Conservation (phyloP, 495 filamentous ascomycete species). For the Apiosordaria backusii region DNA sequence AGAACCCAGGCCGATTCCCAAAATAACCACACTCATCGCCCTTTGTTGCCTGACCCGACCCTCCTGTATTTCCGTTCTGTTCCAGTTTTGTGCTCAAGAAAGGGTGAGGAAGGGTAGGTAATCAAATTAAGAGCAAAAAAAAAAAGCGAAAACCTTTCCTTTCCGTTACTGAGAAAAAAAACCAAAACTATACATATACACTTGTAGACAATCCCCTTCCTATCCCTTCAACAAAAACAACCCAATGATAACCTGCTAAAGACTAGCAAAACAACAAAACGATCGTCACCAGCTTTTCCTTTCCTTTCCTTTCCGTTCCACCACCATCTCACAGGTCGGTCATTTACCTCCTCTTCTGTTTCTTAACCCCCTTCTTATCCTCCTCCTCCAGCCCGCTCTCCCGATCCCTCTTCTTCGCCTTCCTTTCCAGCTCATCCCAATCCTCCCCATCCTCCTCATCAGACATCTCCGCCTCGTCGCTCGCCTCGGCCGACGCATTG, state of each 20-base stretch:
- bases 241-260: not conserved
- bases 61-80: not conserved
- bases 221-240: not conserved
- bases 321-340: not conserved
- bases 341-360: slow-evolving; percentile 42
- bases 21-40: not conserved
- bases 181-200: not conserved
- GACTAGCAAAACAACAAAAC: not conserved
- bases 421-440: slow-evolving; percentile 89
- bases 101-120: not conserved
- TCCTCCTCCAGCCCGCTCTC: slow-evolving; percentile 72
- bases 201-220: not conserved
- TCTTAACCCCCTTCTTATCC: slow-evolving; percentile 44
- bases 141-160: not conserved
- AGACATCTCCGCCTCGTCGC: slow-evolving; percentile 55
- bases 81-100: not conserved
- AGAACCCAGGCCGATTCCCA: too few species aligned
- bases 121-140: not conserved
- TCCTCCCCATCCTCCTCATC: slow-evolving; percentile 85
- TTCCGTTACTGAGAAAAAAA: not conserved
- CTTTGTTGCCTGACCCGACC: not conserved
- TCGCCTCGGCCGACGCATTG: slow-evolving; percentile 75
- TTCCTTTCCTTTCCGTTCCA: not conserved
- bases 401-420: slow-evolving; percentile 82
- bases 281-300: not conserved